phyloP scores from a whole-genome alignment of 2,329 filamentous ascomycete genomes.

The Lecanoromycetidae sp. region DNA sequence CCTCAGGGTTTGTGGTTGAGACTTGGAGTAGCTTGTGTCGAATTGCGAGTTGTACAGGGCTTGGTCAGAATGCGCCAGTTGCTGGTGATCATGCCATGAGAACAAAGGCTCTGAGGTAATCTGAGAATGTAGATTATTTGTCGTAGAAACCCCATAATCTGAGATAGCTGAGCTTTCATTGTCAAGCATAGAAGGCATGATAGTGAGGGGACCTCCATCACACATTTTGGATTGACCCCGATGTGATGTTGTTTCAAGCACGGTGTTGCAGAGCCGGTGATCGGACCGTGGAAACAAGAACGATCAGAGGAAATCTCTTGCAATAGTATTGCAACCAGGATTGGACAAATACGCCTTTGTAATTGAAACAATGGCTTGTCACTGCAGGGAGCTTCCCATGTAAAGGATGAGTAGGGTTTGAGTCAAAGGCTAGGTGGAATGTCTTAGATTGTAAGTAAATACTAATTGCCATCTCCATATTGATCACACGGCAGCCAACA shows the following conservation, averaged over 20 bases:
- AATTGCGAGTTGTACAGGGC: neutral
- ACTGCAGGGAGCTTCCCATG: neutral
- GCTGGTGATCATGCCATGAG: neutral
- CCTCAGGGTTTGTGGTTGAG: neutral
- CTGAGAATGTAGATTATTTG: neutral
- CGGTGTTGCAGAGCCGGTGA: no score
- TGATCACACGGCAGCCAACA: slow-evolving; percentile 7
- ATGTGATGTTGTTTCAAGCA: neutral
- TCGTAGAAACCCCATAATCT: neutral
- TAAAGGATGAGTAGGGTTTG: neutral
- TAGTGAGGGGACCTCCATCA: neutral
- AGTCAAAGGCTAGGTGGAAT: neutral
- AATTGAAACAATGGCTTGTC: no score
- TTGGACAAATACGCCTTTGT: no score
- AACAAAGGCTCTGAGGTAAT: neutral
- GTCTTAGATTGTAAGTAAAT: neutral
- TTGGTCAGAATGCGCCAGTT: neutral
- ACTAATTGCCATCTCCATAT: neutral
- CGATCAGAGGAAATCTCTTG: no score
- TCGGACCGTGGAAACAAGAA: no score
- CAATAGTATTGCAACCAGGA: no score
- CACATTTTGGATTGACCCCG: neutral
- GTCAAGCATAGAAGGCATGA: neutral
- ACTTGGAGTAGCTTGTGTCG: neutral
- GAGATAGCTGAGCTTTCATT: slow-evolving; percentile 3